These are phyloP conservation scores for Lactarius psammicola DNA, from an alignment of 768 basidiomycete species.

Conservation along the genomic window DNA sequence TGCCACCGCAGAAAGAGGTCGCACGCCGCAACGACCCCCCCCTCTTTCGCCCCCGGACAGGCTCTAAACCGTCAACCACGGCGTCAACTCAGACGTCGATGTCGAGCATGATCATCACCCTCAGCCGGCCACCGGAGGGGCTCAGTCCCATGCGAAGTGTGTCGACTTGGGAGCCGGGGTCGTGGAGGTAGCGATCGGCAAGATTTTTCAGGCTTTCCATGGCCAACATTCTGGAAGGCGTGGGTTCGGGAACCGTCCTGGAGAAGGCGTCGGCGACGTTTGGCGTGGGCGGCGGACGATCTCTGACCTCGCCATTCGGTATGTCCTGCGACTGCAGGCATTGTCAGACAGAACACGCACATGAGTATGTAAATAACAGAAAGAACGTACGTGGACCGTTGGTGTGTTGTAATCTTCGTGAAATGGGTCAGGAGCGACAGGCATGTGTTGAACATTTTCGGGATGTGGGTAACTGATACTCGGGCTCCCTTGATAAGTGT, in stretches of 20 bases:
- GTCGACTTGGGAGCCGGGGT: background rate
- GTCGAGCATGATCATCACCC: background rate
- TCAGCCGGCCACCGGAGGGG: background rate
- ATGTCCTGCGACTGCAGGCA: background rate
- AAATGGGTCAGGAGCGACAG: background rate
- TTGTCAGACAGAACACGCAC: background rate
- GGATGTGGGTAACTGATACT: background rate
- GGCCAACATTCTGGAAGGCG: background rate
- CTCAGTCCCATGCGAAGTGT: background rate
- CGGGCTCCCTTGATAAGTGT: background rate
- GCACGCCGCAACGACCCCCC: too few species aligned
- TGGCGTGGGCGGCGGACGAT: background rate
- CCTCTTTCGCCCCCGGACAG: too few species aligned
- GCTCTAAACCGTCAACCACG: too few species aligned
- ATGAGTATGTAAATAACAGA: background rate
- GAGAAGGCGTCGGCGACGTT: background rate
- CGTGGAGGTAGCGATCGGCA: background rate
- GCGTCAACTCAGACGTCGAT: background rate
- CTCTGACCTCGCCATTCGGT: background rate
- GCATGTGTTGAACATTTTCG: background rate
- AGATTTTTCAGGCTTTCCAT: background rate
- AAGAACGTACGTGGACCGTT: background rate
- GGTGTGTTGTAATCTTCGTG: background rate
- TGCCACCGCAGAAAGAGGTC: too few species aligned
- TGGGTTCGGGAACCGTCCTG: background rate